Evolutionary conservation across 306 rosid genomes (phyloP).

Genomic region (Trichosanthes cucumerina): DNA sequence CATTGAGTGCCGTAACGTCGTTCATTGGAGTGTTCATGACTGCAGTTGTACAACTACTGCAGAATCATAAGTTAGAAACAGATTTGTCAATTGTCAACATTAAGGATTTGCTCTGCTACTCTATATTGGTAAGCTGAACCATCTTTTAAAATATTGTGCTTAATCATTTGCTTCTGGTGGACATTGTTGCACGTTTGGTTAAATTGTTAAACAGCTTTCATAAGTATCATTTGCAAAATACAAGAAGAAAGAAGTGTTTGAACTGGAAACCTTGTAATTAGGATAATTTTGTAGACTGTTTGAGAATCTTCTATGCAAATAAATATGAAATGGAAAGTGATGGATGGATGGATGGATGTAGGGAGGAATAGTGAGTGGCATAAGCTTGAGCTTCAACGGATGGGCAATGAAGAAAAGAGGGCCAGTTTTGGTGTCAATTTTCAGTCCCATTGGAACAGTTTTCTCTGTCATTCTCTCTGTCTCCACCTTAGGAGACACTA

Average conservation of each 20-base stretch:
- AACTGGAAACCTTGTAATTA: background rate
- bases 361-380: constrained; percentile 69
- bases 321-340: background rate
- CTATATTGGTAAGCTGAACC: constrained; percentile 38
- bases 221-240: background rate
- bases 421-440: constrained; percentile 74
- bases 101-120: constrained; percentile 31
- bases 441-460: constrained; percentile 67
- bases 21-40: constrained; percentile 51
- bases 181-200: background rate
- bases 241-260: background rate
- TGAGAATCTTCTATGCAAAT: background rate
- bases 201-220: background rate
- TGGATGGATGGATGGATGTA: background rate
- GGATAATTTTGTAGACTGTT: background rate
- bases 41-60: constrained; percentile 24
- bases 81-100: constrained; percentile 31
- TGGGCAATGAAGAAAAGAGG: constrained; percentile 95
- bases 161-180: background rate
- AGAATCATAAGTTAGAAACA: constrained; percentile 21
- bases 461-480: constrained; percentile 57
- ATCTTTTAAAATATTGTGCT: background rate
- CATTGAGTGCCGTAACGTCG: constrained; percentile 57
- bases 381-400: constrained; percentile 52
- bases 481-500: constrained; percentile 32